Evolutionary conservation across 176 grass and related monocot genomes (phyloP).

Genomic region (Oryza glaberrima): DNA sequence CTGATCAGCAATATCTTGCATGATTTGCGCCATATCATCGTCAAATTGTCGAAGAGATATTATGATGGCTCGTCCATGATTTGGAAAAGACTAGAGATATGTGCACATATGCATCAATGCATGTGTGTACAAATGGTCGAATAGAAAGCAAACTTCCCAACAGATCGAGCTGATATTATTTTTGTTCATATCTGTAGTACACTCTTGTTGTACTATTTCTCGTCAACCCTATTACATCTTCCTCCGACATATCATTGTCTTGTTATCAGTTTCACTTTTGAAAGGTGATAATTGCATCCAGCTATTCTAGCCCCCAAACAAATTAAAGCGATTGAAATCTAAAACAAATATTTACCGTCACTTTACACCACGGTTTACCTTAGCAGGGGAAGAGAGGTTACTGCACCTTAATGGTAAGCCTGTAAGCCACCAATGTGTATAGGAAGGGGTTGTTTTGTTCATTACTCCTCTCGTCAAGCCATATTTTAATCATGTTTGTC

Average conservation of each 20-base stretch:
- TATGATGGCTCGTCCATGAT: background rate
- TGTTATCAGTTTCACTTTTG: background rate
- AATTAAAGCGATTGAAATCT: background rate
- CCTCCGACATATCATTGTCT: background rate
- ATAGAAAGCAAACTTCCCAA: background rate
- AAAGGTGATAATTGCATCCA: background rate
- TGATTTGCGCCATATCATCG: background rate
- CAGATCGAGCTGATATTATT: background rate
- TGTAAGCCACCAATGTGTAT: background rate
- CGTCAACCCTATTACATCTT: background rate
- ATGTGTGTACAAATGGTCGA: background rate
- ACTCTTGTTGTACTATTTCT: background rate
- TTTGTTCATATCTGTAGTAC: background rate
- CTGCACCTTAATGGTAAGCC: too few relatives aligned
- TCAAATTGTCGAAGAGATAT: background rate
- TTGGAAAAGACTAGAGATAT: background rate
- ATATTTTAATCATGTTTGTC: too few relatives aligned
- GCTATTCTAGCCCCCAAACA: background rate
- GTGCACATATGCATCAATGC: background rate
- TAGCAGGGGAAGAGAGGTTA: too few relatives aligned
- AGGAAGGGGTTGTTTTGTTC: too few relatives aligned
- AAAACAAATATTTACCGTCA: background rate
- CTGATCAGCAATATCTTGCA: slow-evolving; percentile 4
- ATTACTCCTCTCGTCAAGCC: too few relatives aligned
- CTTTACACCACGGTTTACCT: background rate